These are phyloP conservation scores for Gyromitra esculenta DNA, from an alignment of 2,329 filamentous ascomycete genomes.

Conservation along the genomic window DNA sequence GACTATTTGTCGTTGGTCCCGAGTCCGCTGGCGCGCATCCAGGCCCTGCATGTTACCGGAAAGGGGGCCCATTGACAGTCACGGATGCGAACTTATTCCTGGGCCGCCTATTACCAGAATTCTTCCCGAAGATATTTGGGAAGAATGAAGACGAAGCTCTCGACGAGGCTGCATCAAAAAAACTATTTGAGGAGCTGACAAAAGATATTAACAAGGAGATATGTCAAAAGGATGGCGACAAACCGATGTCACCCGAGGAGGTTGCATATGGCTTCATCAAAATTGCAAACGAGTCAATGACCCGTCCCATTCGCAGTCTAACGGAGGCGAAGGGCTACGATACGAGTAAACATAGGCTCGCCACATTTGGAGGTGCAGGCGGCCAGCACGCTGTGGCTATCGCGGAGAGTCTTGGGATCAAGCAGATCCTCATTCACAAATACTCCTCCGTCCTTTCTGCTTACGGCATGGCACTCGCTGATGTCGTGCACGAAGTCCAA, in stretches of 20 bases:
- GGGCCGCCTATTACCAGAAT: conserved; percentile 83
- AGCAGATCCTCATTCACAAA: conserved; percentile 83
- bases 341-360: conserved; percentile 86
- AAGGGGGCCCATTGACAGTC: conserved; percentile 88
- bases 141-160: conserved; percentile 84
- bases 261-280: conserved; percentile 89
- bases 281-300: conserved; percentile 92
- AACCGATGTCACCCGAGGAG: conserved; percentile 79
- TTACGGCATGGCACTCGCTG: conserved; percentile 91
- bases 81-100: conserved; percentile 91
- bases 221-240: conserved; percentile 67
- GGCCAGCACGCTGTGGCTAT: conserved; percentile 94
- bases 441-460: conserved; percentile 91
- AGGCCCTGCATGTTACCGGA: conserved; percentile 89
- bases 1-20: conserved; percentile 88
- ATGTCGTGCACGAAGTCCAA: conserved; percentile 91
- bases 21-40: conserved; percentile 90
- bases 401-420: conserved; percentile 82
- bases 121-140: conserved; percentile 95
- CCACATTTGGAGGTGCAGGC: conserved; percentile 90
- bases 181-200: conserved; percentile 78
- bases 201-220: conserved; percentile 81
- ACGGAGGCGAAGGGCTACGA: conserved; percentile 94
- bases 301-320: conserved; percentile 84
- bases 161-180: conserved; percentile 78